Evolutionary conservation across 495 filamentous ascomycete species (phyloP), one percentile per base, ranked within the genome.

Genomic region (Astrocystis sublimbata): DNA sequence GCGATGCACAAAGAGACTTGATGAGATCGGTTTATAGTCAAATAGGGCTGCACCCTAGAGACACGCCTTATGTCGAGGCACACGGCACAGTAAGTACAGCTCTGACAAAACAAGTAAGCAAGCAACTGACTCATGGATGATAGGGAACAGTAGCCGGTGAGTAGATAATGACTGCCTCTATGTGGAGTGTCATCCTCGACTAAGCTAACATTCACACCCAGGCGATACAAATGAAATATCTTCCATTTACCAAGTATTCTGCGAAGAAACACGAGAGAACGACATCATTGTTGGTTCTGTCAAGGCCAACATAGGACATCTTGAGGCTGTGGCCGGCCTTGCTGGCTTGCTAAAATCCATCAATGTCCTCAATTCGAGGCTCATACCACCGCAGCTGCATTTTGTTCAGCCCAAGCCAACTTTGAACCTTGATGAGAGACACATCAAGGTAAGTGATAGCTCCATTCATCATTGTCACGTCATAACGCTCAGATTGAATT

Each of bases 141-240:
- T 35, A 51, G 47, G 47, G 47, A 33, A 51, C 47, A 33, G 12
- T 51, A 51, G 47, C 47, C 12, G 47, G 47, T 51, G 17, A 31
- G 47, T 19, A 2, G 6, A 6, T 10, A 51, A 12, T 6, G 12
- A 51, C 28, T 35, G 15, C 19, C 8, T 4, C 10, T 15, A 15
- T 33, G 23, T 24, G 19, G 21, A 33, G 4, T 4, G 0, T 15
- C 3, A 17, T 33, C 47, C n/a, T 26, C 15, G 26, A 15, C 10
- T 30, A 13, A 33, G n/a, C 47, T 51, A n/a, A 51, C 26, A 17
- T 33, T 17, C 28, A n/a, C 6, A 17, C 23, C 5, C 30, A 50
- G 85, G 85, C 1, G 86, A 88, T 64, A 84, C 83, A 0, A 73
- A 81, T 1, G 86, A 89, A 65, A 70, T 77, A 0, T 70, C 63